Base-by-base conservation (phyloP, 495 filamentous ascomycete species). In the Bacidia rubella region DNA sequence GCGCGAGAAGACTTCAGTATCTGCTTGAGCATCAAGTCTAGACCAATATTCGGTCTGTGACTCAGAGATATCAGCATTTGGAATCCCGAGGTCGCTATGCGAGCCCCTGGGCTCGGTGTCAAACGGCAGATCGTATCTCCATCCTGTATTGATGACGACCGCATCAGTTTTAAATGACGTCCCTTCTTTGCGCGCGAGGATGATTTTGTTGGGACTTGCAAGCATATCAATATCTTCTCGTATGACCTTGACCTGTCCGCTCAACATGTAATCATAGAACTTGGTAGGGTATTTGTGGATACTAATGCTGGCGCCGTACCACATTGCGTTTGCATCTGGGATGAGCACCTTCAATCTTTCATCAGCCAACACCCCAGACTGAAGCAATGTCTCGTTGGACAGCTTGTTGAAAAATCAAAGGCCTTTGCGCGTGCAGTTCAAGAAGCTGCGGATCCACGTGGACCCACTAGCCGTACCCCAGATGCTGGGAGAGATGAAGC, bases 211-310 rank as follows among this genome's bases (percentile, higher is more conserved):
- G 3, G 59, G 53, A 2, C 59, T 54, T 12, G 66, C 64, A 2
- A 89, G 70, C 11, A 60, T 60, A 0, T 69, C 66, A 19, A 90
- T 69, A 56, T 86, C 78, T 32, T 75, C 74, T 43, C 80, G 69
- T 54, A 79, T 72, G 1, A 90, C 74, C 9, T 67, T 71, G 43
- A 85, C 70, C 4, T 66, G 76, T 11, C 78, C 81, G 42, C 73
- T 66, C 32, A 67, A 70, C 19, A 89, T 68, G 1, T 77, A 62
- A 12, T 81, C 75, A 60, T 82, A 83, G 61, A 87, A 72, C 58
- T 84, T 66, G 10, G 72, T 77, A 0, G 73, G 72, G 53, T 85
- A 87, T 65, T 87, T 89, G 45, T 86, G 70, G 58, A 87, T 85
- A 42, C 74, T 76, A 44, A 86, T 71, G 5, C 72, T 72, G 1